phyloP scores from a whole-genome alignment of 331 rosid species.

The Quercus phellos region DNA sequence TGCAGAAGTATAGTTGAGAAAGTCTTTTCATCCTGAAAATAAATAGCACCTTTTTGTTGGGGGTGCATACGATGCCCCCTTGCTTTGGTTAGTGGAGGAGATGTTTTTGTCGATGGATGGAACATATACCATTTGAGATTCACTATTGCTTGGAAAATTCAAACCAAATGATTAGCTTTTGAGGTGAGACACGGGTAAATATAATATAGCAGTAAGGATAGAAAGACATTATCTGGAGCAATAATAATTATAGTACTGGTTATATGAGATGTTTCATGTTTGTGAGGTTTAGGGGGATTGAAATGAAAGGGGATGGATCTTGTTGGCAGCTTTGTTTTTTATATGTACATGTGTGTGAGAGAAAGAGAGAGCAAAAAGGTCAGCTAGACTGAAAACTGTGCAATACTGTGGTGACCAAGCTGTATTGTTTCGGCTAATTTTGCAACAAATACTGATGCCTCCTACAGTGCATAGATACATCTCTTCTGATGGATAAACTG shows the following conservation, averaged over 20 bases:
- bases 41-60: slow-evolving; percentile 52
- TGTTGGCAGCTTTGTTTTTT: slow-evolving; percentile 43
- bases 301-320: slow-evolving; percentile 39
- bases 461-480: slow-evolving; percentile 25
- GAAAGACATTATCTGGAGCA: slow-evolving; percentile 17
- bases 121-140: slow-evolving; percentile 67
- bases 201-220: background rate
- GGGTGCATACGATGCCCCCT: slow-evolving; percentile 48
- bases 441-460: slow-evolving; percentile 40
- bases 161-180: slow-evolving; percentile 66
- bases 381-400: slow-evolving; percentile 29
- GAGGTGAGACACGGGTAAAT: background rate
- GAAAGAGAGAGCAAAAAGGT: slow-evolving; percentile 32
- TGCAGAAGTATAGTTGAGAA: slow-evolving; percentile 23
- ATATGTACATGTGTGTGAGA: slow-evolving; percentile 1
- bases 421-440: slow-evolving; percentile 35
- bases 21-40: slow-evolving; percentile 43
- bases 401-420: slow-evolving; percentile 37
- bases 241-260: slow-evolving; percentile 18
- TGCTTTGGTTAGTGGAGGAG: slow-evolving; percentile 60
- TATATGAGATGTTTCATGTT: slow-evolving; percentile 1
- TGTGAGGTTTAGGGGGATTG: background rate
- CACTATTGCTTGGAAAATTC: slow-evolving; percentile 51
- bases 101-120: slow-evolving; percentile 47
- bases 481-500: slow-evolving; percentile 48